These are phyloP conservation scores for Vitis hybrid DNA, from an alignment of 177 flowering plant species.

Conservation along the genomic window DNA sequence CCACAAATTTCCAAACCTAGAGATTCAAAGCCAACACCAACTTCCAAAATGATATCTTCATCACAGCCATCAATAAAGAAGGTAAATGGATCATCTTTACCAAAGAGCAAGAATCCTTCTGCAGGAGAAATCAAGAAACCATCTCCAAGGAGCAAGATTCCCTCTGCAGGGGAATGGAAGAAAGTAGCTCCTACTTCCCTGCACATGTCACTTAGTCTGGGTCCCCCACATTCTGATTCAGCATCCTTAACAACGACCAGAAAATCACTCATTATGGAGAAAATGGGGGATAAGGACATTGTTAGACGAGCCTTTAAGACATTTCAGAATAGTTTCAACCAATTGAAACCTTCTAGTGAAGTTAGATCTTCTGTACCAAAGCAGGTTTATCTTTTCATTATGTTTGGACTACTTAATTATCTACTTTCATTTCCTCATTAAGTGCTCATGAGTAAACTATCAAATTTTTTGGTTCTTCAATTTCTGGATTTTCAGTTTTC, in stretches of 20 bases:
- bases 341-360: constrained; percentile 28
- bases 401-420: neutral
- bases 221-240: constrained; percentile 33
- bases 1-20: constrained; percentile 33
- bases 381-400: constrained; percentile 39
- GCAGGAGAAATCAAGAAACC: constrained; percentile 23
- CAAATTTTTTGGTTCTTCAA: neutral
- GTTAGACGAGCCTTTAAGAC: constrained; percentile 82
- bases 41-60: constrained; percentile 19
- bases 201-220: constrained; percentile 56
- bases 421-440: neutral
- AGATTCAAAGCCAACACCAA: constrained; percentile 27
- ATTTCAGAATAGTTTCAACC: constrained; percentile 53
- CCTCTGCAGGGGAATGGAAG: constrained; percentile 23
- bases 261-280: constrained; percentile 76
- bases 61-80: constrained; percentile 37
- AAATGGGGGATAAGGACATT: constrained; percentile 91
- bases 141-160: too few species aligned
- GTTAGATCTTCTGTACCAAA: constrained; percentile 26
- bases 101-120: constrained; percentile 29
- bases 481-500: neutral
- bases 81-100: constrained; percentile 26
- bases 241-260: constrained; percentile 36
- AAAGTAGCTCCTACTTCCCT: constrained; percentile 46
- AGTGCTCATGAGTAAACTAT: neutral